Percentiles rank a stretch among this genome's conserved stretches.
phyloP scores from a whole-genome alignment of 83 land plant genomes.

The Larix sibirica region DNA sequence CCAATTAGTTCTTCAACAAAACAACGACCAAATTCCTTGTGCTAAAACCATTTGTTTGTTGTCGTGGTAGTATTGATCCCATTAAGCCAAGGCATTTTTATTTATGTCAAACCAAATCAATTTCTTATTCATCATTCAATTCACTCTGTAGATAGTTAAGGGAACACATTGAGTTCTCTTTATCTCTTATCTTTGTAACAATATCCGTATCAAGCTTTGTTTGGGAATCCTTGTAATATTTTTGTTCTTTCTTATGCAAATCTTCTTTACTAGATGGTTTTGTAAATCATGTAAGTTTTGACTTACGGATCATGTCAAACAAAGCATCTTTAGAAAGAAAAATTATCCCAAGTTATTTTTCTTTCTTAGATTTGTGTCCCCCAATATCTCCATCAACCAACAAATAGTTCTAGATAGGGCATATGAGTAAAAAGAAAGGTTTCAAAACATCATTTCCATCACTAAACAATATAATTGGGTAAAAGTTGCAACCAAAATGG shows the following conservation, averaged over 20 bases:
- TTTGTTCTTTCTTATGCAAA: conserved; percentile 25
- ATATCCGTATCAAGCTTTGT: conserved; percentile 17
- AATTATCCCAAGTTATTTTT: conserved; percentile 81
- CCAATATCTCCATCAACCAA: conserved; percentile 98
- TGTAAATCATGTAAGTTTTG: conserved; percentile 33
- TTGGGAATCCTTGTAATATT: conserved; percentile 15
- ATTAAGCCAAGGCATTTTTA: too few relatives aligned
- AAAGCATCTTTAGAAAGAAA: conserved; percentile 97
- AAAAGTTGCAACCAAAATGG: too few relatives aligned
- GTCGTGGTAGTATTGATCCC: too few relatives aligned
- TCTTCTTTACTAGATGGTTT: conserved; percentile 26
- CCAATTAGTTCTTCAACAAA: too few relatives aligned
- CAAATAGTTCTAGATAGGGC: conserved; percentile 68
- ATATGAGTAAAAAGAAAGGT: background rate
- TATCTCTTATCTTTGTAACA: conserved; percentile 26
- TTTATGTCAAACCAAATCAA: too few relatives aligned
- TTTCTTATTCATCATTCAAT: too few relatives aligned
- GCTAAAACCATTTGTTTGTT: too few relatives aligned
- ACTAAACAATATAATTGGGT: too few relatives aligned
- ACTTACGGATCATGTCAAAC: conserved; percentile 86
- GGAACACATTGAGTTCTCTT: background rate
- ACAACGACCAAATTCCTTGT: too few relatives aligned
- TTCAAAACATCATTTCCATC: background rate
- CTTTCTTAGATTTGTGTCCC: conserved; percentile 86
- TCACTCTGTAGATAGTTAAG: too few relatives aligned